phyloP scores from a whole-genome alignment of 352 stramenopile species.

The Globisporangium paddicum region DNA sequence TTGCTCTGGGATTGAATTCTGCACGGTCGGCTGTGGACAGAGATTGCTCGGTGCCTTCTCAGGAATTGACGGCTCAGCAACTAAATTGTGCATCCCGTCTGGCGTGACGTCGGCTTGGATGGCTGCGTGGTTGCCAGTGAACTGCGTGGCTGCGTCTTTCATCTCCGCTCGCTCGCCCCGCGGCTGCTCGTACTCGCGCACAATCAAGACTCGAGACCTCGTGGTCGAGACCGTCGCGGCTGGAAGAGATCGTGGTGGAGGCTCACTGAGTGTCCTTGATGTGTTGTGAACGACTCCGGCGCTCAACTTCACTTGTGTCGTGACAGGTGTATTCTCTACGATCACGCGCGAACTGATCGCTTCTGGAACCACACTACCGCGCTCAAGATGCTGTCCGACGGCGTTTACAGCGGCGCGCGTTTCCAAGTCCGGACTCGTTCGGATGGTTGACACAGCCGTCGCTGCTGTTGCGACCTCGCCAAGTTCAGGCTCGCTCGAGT shows the following conservation, averaged over 20 bases:
- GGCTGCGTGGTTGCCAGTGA: constrained; percentile 64
- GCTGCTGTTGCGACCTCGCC: not conserved
- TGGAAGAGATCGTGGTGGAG: not conserved
- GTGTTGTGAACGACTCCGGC: not conserved
- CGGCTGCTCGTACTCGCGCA: constrained; percentile 40
- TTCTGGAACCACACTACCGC: not conserved
- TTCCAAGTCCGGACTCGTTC: not conserved
- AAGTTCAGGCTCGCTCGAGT: not conserved
- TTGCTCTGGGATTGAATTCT: not conserved
- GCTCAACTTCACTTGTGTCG: not conserved
- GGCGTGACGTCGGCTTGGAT: constrained; percentile 65
- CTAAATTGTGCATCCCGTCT: constrained; percentile 47
- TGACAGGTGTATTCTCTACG: not conserved
- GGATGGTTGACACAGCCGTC: not conserved
- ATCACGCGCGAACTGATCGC: not conserved
- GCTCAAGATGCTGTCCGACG: not conserved
- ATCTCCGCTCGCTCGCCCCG: constrained; percentile 28
- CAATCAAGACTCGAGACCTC: constrained; percentile 32
- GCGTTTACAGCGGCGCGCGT: not conserved
- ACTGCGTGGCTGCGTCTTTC: constrained; percentile 64
- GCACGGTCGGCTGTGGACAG: not conserved
- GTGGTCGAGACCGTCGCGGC: not conserved
- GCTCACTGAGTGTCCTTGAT: not conserved
- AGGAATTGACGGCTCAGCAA: not conserved
- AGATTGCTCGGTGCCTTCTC: not conserved